phyloP scores from a whole-genome alignment of 164 flowering plant species.

The Warburgia ugandensis region DNA sequence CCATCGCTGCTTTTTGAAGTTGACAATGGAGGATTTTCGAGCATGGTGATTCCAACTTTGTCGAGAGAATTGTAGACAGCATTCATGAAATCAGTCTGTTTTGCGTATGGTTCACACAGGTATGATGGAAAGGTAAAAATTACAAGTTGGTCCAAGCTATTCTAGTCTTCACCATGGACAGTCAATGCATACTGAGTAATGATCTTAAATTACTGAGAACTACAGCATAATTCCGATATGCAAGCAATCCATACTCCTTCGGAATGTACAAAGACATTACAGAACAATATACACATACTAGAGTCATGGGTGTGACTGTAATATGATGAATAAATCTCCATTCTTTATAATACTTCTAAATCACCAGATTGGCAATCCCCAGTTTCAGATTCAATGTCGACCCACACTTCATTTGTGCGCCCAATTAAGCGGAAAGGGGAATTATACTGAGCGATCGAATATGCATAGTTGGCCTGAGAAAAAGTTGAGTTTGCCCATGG shows the following conservation, averaged over 20 bases:
- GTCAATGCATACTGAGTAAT: too few relatives aligned
- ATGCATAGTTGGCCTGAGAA: constrained; percentile 39
- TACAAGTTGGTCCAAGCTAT: too few relatives aligned
- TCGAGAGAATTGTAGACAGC: constrained; percentile 61
- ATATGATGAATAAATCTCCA: too few relatives aligned
- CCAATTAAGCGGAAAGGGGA: constrained; percentile 54
- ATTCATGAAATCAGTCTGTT: constrained; percentile 87
- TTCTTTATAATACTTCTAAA: constrained; percentile 16
- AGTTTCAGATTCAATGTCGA: constrained; percentile 32
- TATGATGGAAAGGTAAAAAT: constrained; percentile 79
- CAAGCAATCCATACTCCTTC: too few relatives aligned
- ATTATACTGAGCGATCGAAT: constrained; percentile 76
- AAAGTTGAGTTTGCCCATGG: constrained; percentile 64
- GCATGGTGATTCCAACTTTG: constrained; percentile 83
- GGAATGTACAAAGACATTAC: too few relatives aligned
- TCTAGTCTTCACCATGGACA: too few relatives aligned
- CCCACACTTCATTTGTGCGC: constrained; percentile 83
- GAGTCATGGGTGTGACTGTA: too few relatives aligned
- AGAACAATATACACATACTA: too few relatives aligned
- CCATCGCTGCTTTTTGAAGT: too few relatives aligned
- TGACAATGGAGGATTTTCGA: constrained; percentile 99
- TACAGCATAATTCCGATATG: too few relatives aligned
- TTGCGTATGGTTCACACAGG: constrained; percentile 79
- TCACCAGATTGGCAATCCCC: constrained; percentile 26
- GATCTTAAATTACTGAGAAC: too few relatives aligned